These are phyloP conservation scores for Dictyophora rubrovolvata DNA, from an alignment of 768 basidiomycete species.

Conservation along the genomic window DNA sequence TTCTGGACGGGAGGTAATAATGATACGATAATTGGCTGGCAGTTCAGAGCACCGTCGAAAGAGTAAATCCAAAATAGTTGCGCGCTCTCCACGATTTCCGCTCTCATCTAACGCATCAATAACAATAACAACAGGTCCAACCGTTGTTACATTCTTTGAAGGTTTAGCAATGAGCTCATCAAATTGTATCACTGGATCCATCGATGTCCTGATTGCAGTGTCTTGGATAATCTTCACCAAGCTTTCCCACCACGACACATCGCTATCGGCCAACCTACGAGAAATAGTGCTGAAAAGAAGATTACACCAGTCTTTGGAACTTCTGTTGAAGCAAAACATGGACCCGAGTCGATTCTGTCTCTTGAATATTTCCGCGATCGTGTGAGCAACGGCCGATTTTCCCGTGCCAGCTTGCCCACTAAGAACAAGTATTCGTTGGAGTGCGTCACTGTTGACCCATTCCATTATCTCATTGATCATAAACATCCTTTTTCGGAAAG, in stretches of 20 bases:
- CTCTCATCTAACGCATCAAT: neutral
- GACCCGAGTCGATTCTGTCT: constrained; percentile 9
- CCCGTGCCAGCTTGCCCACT: constrained; percentile 10
- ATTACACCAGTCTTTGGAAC: neutral
- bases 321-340: constrained; percentile 10
- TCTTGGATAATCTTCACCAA: neutral
- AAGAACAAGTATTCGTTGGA: constrained; percentile 7
- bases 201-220: neutral
- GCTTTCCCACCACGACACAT: neutral
- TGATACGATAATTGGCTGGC: neutral
- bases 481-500: neutral
- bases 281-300: constrained; percentile 12
- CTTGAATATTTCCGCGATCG: constrained; percentile 1
- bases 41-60: neutral
- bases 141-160: no score
- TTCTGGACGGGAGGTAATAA: constrained; percentile 1
- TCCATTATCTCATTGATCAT: constrained; percentile 1
- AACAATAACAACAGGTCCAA: neutral
- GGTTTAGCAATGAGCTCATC: neutral
- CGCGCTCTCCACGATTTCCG: neutral
- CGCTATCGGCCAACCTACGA: neutral
- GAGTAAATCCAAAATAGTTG: neutral
- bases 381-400: constrained; percentile 13
- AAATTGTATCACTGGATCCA: neutral
- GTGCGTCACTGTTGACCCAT: neutral